Evolutionary conservation across 2,329 filamentous ascomycete genomes (phyloP).

Genomic region (Aspergillus felis): DNA sequence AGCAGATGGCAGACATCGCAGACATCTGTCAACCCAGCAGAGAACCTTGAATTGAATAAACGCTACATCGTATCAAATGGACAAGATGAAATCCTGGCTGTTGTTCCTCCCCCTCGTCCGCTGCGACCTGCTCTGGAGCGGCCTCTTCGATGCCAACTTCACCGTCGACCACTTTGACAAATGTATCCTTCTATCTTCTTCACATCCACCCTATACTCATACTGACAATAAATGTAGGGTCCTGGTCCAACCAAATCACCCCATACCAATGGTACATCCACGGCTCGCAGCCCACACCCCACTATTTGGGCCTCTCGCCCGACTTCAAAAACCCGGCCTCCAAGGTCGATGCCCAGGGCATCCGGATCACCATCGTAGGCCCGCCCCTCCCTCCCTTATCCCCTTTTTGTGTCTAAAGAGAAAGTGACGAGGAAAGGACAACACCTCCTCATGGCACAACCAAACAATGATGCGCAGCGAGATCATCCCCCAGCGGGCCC

Average conservation of each 20-base stretch:
- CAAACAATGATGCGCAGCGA: constrained; percentile 70
- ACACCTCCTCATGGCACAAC: constrained; percentile 63
- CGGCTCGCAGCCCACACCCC: constrained; percentile 47
- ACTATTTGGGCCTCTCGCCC: constrained; percentile 60
- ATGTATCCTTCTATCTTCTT: constrained; percentile 9
- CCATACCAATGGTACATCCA: constrained; percentile 76
- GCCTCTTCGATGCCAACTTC: constrained; percentile 22
- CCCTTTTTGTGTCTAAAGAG: not conserved
- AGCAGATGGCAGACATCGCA: not conserved
- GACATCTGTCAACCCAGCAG: not conserved
- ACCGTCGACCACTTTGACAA: constrained; percentile 22
- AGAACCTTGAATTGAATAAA: not conserved
- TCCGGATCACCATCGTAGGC: constrained; percentile 59
- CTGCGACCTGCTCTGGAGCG: constrained; percentile 26
- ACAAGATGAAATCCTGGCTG: constrained; percentile 11
- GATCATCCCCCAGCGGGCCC: constrained; percentile 58
- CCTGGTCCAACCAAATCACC: constrained; percentile 64
- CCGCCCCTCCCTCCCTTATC: too few relatives aligned
- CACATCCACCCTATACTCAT: too few relatives aligned
- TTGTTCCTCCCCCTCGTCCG: constrained; percentile 9
- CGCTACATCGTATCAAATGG: not conserved
- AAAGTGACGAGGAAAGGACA: constrained; percentile 9
- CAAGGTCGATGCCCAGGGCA: constrained; percentile 58
- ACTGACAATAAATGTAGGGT: constrained; percentile 41
- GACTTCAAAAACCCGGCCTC: constrained; percentile 64